phyloP scores from a whole-genome alignment of 352 stramenopile species.

The Phytophthora vignae region DNA sequence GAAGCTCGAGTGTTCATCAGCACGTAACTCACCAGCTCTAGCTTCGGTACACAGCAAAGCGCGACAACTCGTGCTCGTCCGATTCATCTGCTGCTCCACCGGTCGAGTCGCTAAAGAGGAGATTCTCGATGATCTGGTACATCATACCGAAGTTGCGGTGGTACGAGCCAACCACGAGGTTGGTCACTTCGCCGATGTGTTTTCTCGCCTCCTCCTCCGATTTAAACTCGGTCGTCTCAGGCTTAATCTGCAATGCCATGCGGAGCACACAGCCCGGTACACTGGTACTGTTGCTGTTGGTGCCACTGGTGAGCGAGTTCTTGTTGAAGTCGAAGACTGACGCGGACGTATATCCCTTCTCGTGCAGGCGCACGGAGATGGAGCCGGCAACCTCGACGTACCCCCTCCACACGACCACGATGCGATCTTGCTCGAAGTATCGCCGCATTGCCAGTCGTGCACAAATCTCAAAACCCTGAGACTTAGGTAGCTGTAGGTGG shows the following conservation, averaged over 20 bases:
- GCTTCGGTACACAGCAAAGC: slow-evolving; percentile 23
- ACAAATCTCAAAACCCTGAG: slow-evolving; percentile 21
- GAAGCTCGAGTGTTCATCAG: no score
- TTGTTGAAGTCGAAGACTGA: slow-evolving; percentile 23
- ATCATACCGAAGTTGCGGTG: slow-evolving; percentile 52
- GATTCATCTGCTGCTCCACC: slow-evolving; percentile 15
- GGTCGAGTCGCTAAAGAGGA: slow-evolving; percentile 39
- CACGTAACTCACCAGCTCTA: background rate
- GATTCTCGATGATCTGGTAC: slow-evolving; percentile 47
- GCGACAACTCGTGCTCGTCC: slow-evolving; percentile 20
- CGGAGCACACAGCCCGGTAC: slow-evolving; percentile 29
- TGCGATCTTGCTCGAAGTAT: slow-evolving; percentile 32
- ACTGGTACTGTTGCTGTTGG: background rate
- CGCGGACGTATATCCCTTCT: slow-evolving; percentile 40
- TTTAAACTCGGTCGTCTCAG: slow-evolving; percentile 32
- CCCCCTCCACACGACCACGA: slow-evolving; percentile 42
- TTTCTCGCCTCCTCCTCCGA: slow-evolving; percentile 22
- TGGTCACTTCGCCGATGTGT: slow-evolving; percentile 53
- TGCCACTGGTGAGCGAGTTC: slow-evolving; percentile 3
- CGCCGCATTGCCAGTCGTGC: slow-evolving; percentile 33
- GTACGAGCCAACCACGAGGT: slow-evolving; percentile 58
- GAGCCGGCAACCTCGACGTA: slow-evolving; percentile 44
- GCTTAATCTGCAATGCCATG: slow-evolving; percentile 32
- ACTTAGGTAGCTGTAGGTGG: slow-evolving; percentile 30
- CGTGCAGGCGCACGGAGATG: slow-evolving; percentile 42